Conservation (phyloP, 2,329 filamentous ascomycete genomes). For the Cladosporium phlei region DNA sequence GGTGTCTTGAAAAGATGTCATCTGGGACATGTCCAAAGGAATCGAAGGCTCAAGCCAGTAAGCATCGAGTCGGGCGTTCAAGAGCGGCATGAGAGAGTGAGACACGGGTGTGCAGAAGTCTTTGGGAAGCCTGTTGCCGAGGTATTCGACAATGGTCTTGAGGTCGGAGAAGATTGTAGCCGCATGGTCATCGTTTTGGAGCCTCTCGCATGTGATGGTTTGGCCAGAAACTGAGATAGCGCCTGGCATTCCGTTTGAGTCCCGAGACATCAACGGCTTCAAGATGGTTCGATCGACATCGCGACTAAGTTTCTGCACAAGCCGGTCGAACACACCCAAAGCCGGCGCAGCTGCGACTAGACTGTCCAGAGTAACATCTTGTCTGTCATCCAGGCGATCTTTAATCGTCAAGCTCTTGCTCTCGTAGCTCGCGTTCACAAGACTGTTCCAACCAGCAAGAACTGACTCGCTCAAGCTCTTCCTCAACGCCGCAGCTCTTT, state of each 20-base stretch:
- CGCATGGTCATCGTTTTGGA: constrained; percentile 15
- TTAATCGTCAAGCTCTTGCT: constrained; percentile 54
- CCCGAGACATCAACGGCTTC: constrained; percentile 23
- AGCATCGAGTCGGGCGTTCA: constrained; percentile 64
- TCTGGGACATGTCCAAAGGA: constrained; percentile 66
- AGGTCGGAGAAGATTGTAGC: constrained; percentile 40
- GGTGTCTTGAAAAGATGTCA: constrained; percentile 65
- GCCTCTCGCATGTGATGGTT: constrained; percentile 24
- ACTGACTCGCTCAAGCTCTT: constrained; percentile 62
- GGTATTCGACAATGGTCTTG: constrained; percentile 44
- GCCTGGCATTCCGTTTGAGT: constrained; percentile 18
- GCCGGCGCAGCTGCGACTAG: constrained; percentile 19
- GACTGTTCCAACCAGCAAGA: constrained; percentile 63
- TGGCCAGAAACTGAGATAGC: constrained; percentile 20
- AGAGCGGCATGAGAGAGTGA: constrained; percentile 62
- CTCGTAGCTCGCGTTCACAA: constrained; percentile 60
- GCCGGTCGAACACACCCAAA: constrained; percentile 19
- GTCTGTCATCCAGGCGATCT: constrained; percentile 34
- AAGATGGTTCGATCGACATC: constrained; percentile 29
- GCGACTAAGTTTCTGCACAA: constrained; percentile 24
- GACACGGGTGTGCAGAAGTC: constrained; percentile 55
- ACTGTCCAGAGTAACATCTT: constrained; percentile 23
- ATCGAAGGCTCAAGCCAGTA: constrained; percentile 73
- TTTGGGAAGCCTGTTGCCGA: constrained; percentile 48
- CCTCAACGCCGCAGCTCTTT: constrained; percentile 61